Evolutionary conservation across 192 early-diverging fungal genomes (phyloP).

Genomic region (Backusella tuberculispora): DNA sequence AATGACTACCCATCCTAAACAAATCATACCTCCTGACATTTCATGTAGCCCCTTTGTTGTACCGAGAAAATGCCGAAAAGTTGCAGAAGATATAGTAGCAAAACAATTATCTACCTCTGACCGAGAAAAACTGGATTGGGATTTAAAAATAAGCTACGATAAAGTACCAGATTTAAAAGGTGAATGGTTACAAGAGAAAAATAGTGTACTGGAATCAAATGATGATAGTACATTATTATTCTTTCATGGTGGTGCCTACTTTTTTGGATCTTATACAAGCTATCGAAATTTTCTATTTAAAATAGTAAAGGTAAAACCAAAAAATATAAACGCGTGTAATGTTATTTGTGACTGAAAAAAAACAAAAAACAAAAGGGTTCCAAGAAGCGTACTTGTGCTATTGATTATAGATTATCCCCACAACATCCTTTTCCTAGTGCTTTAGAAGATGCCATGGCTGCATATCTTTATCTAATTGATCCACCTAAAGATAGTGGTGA

Average conservation of each 20-base stretch:
- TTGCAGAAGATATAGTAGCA: slow-evolving; percentile 38
- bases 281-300: slow-evolving; percentile 48
- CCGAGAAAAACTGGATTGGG: slow-evolving; percentile 41
- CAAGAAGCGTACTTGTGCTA: slow-evolving; percentile 19
- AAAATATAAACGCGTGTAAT: not conserved
- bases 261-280: slow-evolving; percentile 38
- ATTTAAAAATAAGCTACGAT: slow-evolving; percentile 43
- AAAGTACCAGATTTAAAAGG: slow-evolving; percentile 32
- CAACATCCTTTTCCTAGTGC: slow-evolving; percentile 81
- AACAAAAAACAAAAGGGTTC: slow-evolving; percentile 8
- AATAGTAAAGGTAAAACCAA: slow-evolving; percentile 47
- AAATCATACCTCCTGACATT: slow-evolving; percentile 21
- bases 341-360: not conserved
- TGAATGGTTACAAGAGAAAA: slow-evolving; percentile 47
- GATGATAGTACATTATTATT: slow-evolving; percentile 65
- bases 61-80: slow-evolving; percentile 31
- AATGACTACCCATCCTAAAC: slow-evolving; percentile 21
- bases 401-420: slow-evolving; percentile 84
- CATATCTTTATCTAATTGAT: slow-evolving; percentile 69
- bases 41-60: slow-evolving; percentile 15
- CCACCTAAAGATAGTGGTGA: slow-evolving; percentile 49
- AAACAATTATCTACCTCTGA: slow-evolving; percentile 36
- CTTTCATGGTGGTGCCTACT: slow-evolving; percentile 80
- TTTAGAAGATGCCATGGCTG: slow-evolving; percentile 78
- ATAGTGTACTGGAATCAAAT: not conserved